phyloP scores from a whole-genome alignment of 768 basidiomycete genomes.

The Tylopilus intermedius region DNA sequence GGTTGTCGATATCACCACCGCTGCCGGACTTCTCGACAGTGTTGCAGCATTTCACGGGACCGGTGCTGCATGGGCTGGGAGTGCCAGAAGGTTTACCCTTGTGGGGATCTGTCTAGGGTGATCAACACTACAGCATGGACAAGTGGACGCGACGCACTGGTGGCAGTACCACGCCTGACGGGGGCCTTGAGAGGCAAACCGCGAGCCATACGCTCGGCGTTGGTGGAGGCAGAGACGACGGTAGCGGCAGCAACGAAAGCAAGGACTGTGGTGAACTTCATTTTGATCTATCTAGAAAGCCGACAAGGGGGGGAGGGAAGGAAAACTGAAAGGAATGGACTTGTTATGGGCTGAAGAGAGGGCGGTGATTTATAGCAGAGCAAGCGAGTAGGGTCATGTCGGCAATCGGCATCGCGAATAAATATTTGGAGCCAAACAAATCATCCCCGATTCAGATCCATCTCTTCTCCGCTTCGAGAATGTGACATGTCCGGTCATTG shows the following conservation, averaged over 20 bases:
- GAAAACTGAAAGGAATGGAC: neutral
- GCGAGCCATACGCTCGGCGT: slow-evolving; percentile 50
- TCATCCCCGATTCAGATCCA: slow-evolving; percentile 3
- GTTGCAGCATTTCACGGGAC: slow-evolving; percentile 19
- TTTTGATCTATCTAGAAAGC: slow-evolving; percentile 7
- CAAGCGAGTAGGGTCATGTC: slow-evolving; percentile 10
- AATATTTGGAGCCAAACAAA: neutral
- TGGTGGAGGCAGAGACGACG: slow-evolving; percentile 42
- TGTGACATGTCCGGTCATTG: neutral
- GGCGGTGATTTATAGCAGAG: slow-evolving; percentile 9
- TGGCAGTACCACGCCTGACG: slow-evolving; percentile 29
- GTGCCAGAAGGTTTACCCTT: slow-evolving; percentile 32
- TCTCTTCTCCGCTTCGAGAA: neutral
- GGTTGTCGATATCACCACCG: rapidly evolving
- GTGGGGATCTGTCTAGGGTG: slow-evolving; percentile 31
- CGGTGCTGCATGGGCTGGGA: slow-evolving; percentile 22
- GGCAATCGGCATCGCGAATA: slow-evolving; percentile 9
- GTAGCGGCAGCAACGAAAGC: slow-evolving; percentile 37
- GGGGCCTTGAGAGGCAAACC: slow-evolving; percentile 49
- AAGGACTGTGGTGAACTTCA: slow-evolving; percentile 30
- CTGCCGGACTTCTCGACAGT: neutral
- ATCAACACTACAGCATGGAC: neutral
- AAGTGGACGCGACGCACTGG: slow-evolving; percentile 26
- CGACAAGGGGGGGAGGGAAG: neutral
- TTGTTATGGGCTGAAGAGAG: neutral